Evolutionary conservation across 495 filamentous ascomycete species (phyloP).

Genomic region (Durotheca rogersii): DNA sequence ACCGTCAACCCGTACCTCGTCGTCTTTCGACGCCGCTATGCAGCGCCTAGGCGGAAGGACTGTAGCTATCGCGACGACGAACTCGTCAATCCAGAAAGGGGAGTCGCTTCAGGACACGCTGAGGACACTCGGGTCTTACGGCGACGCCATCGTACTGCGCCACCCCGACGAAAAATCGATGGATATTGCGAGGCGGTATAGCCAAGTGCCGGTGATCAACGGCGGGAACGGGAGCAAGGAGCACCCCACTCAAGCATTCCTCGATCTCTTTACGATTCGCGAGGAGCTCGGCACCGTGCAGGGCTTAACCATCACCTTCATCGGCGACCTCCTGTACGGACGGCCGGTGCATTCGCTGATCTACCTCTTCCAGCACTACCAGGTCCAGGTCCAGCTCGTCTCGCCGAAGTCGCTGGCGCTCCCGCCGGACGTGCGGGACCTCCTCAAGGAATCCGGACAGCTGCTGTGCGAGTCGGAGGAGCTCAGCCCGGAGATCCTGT

Average conservation of each 20-base stretch:
- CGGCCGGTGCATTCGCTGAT: conserved; percentile 92
- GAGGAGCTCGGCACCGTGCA: conserved; percentile 95
- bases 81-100: conserved; percentile 88
- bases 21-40: conserved; percentile 97
- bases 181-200: conserved; percentile 78
- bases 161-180: conserved; percentile 81
- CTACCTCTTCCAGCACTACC: conserved; percentile 90
- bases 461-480: conserved; percentile 69
- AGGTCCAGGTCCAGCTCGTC: conserved; percentile 89
- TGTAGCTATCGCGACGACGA: conserved; percentile 71
- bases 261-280: conserved; percentile 98
- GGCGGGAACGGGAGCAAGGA: conserved; percentile 93
- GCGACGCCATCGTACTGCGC: conserved; percentile 89
- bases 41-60: conserved; percentile 88
- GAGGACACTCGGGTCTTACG: conserved; percentile 89
- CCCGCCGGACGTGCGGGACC: conserved; percentile 68
- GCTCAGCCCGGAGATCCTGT: conserved; percentile 82
- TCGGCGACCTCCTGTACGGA: conserved; percentile 88
- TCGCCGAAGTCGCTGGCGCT: conserved; percentile 77
- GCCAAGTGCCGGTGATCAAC: conserved; percentile 89
- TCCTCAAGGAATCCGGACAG: conserved; percentile 71
- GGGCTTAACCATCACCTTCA: conserved; percentile 92
- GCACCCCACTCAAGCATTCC: conserved; percentile 96
- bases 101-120: conserved; percentile 91
- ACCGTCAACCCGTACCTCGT: conserved; percentile 91